phyloP scores from a whole-genome alignment of 176 grass and related monocot species.

The Phoenix dactylifera region DNA sequence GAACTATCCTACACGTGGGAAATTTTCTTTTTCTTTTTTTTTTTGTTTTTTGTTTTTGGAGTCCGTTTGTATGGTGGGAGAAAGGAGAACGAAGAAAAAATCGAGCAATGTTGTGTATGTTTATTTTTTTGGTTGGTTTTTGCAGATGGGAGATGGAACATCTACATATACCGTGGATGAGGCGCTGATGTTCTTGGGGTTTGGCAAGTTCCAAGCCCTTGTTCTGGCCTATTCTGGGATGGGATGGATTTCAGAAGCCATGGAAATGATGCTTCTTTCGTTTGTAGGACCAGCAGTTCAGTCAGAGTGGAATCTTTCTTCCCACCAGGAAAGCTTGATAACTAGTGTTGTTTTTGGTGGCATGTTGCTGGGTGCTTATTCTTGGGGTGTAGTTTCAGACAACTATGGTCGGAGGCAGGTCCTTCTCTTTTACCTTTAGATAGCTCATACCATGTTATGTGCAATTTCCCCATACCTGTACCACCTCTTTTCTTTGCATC shows the following conservation, averaged over 20 bases:
- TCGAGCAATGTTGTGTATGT: too few relatives aligned
- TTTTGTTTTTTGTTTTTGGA: too few relatives aligned
- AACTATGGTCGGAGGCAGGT: conserved; percentile 78
- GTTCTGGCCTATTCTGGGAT: conserved; percentile 87
- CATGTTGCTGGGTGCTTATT: conserved; percentile 89
- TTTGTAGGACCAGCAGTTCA: conserved; percentile 89
- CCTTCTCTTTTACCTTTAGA: conserved; percentile 3
- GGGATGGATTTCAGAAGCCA: conserved; percentile 92
- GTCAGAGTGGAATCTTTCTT: conserved; percentile 72
- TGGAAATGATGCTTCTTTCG: conserved; percentile 98
- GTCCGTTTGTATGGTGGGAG: too few relatives aligned
- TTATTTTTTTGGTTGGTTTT: neutral
- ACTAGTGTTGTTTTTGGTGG: conserved; percentile 92
- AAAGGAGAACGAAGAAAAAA: too few relatives aligned
- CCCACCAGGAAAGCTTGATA: conserved; percentile 73
- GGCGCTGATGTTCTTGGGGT: conserved; percentile 70
- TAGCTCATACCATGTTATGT: too few relatives aligned
- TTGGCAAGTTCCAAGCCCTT: conserved; percentile 83
- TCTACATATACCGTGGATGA: conserved; percentile 85
- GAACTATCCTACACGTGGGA: too few relatives aligned
- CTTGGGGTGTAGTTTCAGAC: conserved; percentile 89
- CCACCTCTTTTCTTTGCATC: neutral
- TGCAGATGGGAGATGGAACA: conserved; percentile 62
- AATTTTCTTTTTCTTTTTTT: too few relatives aligned
- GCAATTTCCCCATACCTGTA: neutral